These are phyloP conservation scores for Calonectria pseudoturangicola DNA, from an alignment of 2,329 filamentous ascomycete genomes.

Conservation along the genomic window DNA sequence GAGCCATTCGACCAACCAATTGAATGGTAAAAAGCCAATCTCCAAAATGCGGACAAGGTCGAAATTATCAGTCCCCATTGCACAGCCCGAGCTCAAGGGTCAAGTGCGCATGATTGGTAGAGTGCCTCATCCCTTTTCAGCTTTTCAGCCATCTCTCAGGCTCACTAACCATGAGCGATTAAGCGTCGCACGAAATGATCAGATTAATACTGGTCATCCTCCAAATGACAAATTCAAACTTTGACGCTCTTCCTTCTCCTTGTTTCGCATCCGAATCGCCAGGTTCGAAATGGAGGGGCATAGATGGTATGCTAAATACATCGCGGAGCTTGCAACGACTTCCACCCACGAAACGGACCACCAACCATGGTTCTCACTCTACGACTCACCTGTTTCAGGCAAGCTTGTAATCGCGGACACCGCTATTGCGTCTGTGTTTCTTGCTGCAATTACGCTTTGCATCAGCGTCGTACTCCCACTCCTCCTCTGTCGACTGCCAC, in stretches of 20 bases:
- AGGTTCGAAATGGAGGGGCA: not conserved
- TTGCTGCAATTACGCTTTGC: conserved; percentile 2
- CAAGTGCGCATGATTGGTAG: not conserved
- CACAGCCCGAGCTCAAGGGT: conserved; percentile 4
- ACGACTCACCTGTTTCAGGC: not conserved
- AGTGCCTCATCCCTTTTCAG: not conserved
- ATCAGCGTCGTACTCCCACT: conserved; percentile 3
- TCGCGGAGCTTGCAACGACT: not conserved
- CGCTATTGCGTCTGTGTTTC: not conserved
- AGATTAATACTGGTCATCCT: not conserved
- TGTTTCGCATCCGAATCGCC: too few species aligned
- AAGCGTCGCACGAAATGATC: not conserved
- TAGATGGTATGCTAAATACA: conserved; percentile 16
- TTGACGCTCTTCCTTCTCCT: not conserved
- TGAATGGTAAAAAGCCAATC: not conserved
- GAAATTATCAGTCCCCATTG: not conserved
- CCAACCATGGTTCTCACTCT: conserved; percentile 14
- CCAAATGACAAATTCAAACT: not conserved
- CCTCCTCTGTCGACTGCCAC: not conserved
- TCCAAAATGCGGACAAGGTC: not conserved
- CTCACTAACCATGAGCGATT: not conserved
- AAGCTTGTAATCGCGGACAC: conserved; percentile 1
- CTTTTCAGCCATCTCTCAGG: conserved; percentile 6
- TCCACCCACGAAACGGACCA: not conserved
- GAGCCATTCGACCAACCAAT: conserved; percentile 6